Evolutionary conservation across 768 basidiomycete genomes (phyloP).

Genomic region (Thelephora ganbajun): DNA sequence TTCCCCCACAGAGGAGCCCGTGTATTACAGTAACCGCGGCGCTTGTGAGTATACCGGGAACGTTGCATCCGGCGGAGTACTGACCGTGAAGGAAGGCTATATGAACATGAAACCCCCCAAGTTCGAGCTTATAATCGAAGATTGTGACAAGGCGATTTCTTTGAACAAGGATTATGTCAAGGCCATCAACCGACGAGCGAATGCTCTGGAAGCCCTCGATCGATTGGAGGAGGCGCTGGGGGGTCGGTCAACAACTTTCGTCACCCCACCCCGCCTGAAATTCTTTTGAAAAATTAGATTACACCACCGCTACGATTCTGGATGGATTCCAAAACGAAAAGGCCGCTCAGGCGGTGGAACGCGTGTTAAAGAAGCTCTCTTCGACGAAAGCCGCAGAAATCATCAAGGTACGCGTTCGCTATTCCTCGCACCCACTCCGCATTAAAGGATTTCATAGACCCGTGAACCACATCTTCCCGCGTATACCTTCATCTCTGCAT

Average conservation of each 20-base stretch:
- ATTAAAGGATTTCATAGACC: slow-evolving; percentile 21
- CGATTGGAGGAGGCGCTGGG: slow-evolving; percentile 65
- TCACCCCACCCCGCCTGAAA: neutral
- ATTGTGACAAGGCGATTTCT: slow-evolving; percentile 81
- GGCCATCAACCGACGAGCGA: slow-evolving; percentile 79
- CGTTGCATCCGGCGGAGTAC: neutral
- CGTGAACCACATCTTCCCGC: slow-evolving; percentile 81
- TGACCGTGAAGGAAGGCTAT: slow-evolving; percentile 42
- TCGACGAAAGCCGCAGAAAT: slow-evolving; percentile 60
- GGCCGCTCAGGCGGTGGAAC: slow-evolving; percentile 73
- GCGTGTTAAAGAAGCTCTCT: slow-evolving; percentile 80
- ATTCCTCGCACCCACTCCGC: neutral
- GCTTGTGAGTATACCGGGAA: slow-evolving; percentile 49
- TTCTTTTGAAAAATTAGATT: slow-evolving; percentile 40
- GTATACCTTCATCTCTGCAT: slow-evolving; percentile 83
- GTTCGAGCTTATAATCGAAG: slow-evolving; percentile 66
- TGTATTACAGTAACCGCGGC: slow-evolving; percentile 94
- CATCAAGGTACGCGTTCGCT: slow-evolving; percentile 33
- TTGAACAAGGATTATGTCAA: slow-evolving; percentile 82
- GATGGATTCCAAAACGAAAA: slow-evolving; percentile 80
- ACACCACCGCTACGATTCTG: slow-evolving; percentile 91
- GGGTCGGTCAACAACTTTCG: slow-evolving; percentile 30
- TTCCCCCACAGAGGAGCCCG: slow-evolving; percentile 71
- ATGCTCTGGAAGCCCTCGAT: slow-evolving; percentile 67
- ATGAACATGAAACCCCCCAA: slow-evolving; percentile 83